Evolutionary conservation across 306 rosid genomes (phyloP), one percentile per base, ranked within the genome.

Genomic region (Luffa acutangula): DNA sequence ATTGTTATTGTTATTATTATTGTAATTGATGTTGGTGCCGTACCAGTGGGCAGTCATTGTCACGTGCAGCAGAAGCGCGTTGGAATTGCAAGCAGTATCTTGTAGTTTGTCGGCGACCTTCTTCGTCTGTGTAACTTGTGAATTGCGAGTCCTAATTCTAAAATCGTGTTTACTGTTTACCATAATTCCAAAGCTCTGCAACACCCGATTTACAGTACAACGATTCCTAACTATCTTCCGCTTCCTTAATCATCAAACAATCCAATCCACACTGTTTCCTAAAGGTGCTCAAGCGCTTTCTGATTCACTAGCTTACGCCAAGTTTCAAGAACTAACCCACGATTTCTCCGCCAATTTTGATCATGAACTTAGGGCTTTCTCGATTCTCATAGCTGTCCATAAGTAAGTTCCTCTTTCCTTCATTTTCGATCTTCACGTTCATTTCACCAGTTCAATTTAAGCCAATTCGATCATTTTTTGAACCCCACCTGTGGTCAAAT

Each of bases 341-440:
- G 21, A 48, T 6, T 11, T 58, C 39, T 9, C 37, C 52, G 8
- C 48, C 48, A n/a, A 75, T 75, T 41, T 42, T 13, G 86, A 82
- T 86, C 79, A 88, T 90, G 91, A 85, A 71, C 63, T 60, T 87
- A 59, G 90, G 87, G 81, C 78, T 91, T 80, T 78, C 82, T 79
- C 75, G 45, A 51, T 80, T 71, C 83, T 79, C 74, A 59, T 57
- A n/a, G 51, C 39, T 46, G 21, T 60, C 79, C 7, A 80, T 81
- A 72, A 31, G 97, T 89, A 84, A 89, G 90, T 85, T 37, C 25
- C 36, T 74, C 54, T 62, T 62, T 54, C 58, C 51, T 64, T 41
- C 14, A 37, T 56, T 37, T 37, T 33, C 53, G 11, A 74, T 52
- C 42, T 17, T 52, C 42, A 1, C 10, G 2, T 7, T 41, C 3